Evolutionary conservation across 1,139 yeast genomes (phyloP), one percentile per base, ranked within the genome.

Genomic region (Scheffersomyces parashehatae): DNA sequence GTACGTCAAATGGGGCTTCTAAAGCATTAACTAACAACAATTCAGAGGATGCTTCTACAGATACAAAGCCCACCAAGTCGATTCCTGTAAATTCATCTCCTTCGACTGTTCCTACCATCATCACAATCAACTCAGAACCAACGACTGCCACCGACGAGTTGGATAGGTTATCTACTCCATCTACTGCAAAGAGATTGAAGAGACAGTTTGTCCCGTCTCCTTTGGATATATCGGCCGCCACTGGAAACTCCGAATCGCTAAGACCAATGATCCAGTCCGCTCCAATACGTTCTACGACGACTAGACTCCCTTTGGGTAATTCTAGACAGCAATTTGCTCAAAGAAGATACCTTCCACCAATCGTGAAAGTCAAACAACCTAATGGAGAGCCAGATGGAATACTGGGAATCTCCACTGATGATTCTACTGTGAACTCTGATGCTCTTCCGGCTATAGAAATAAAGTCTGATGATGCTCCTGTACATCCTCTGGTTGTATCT

Each of bases 181-280:
- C 51, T 5, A 47, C 57, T 2, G 58, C 67, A 1, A 74, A 74
- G 51, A 61, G 78, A 32, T 61, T 77, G 46, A 75, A 70, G 49
- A 63, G 82, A 46, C 63, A 62, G 29, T 72, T 72, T 42, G 65
- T 74, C 3, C 82, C 82, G 3, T 56, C 77, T 2, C 81, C 81
- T 1, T 59, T 77, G 37, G 62, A 62, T 38, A 36, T 51, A 1
- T 47, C 53, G 3, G 38, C 36, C 0, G 35, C 40, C 2, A 8
- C 38, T 11, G 26, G 40, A 2, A 32, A 36, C 7, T 52, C 54
- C 13, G 42, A 52, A 28, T 44, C 51, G 11, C 35, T 40, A 33
- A 41, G 26, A 31, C 76, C 75, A n/a, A 49, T 59, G 16, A 73
- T 73, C 42, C 76, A 67, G 44, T 72, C 78, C 2, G 79, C 79